Evolutionary conservation across 2,329 filamentous ascomycete genomes (phyloP).

Genomic region (Fonsecaea monophora): DNA sequence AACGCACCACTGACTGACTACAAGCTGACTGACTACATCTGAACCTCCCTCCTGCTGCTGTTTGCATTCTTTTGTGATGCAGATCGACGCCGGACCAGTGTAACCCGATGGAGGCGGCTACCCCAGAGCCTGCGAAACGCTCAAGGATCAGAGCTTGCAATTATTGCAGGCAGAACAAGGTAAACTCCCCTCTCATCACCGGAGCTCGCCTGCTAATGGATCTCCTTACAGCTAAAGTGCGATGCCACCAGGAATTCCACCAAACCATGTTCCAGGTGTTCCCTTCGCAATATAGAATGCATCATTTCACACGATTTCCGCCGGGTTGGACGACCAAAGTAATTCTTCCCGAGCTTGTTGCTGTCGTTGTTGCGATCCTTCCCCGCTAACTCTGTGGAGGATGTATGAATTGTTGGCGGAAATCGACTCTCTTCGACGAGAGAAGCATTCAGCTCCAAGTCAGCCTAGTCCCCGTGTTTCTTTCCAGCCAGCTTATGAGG

Average conservation of each 20-base stretch:
- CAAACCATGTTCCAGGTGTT: slow-evolving; percentile 26
- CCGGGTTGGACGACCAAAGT: slow-evolving; percentile 19
- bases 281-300: slow-evolving; percentile 13
- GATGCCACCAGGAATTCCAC: slow-evolving; percentile 22
- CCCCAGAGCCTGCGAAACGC: background rate
- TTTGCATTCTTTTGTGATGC: background rate
- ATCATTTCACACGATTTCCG: slow-evolving; percentile 11
- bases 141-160: slow-evolving; percentile 60
- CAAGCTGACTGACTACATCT: background rate
- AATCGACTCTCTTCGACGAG: slow-evolving; percentile 11
- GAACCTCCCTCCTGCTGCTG: background rate
- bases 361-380: slow-evolving; percentile 1
- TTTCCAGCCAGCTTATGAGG: background rate
- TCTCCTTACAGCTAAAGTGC: slow-evolving; percentile 17
- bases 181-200: slow-evolving; percentile 43
- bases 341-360: slow-evolving; percentile 2
- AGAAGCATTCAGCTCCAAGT: background rate
- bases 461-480: background rate
- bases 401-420: slow-evolving; percentile 35
- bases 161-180: slow-evolving; percentile 72
- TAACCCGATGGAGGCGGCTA: background rate
- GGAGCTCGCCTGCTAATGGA: background rate
- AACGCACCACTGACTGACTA: background rate
- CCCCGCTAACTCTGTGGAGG: slow-evolving; percentile 2
- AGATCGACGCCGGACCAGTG: background rate